Percentiles rank a stretch among this genome's conserved stretches.
Evolutionary conservation across 164 flowering plant species (phyloP).

Genomic region (Akebia trifoliata): DNA sequence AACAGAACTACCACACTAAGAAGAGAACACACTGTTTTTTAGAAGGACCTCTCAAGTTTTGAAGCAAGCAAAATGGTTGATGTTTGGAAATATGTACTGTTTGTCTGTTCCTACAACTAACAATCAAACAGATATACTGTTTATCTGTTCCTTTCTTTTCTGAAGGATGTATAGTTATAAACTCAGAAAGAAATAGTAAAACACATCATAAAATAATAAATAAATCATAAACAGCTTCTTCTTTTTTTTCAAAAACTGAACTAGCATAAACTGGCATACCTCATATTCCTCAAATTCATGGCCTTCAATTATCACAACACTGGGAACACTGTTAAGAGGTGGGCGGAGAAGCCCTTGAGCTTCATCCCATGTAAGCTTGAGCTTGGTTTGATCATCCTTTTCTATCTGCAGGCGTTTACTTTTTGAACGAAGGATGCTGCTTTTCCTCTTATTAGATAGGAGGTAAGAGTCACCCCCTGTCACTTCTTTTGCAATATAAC

Average conservation of each 20-base stretch:
- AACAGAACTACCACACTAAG: too few species aligned
- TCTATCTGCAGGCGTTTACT: slow-evolving; percentile 60
- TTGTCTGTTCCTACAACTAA: too few species aligned
- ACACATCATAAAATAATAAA: background rate
- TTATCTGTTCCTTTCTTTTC: too few species aligned
- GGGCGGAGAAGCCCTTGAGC: slow-evolving; percentile 85
- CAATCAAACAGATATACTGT: too few species aligned
- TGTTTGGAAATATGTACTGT: too few species aligned
- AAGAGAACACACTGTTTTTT: too few species aligned
- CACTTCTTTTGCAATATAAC: slow-evolving; percentile 50
- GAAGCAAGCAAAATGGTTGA: too few species aligned
- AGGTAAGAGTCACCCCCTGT: slow-evolving; percentile 35
- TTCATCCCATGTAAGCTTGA: slow-evolving; percentile 85
- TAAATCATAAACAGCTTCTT: background rate
- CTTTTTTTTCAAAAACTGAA: background rate
- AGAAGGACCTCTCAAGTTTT: too few species aligned
- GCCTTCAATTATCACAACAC: slow-evolving; percentile 63
- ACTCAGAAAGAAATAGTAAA: background rate
- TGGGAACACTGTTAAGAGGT: slow-evolving; percentile 49
- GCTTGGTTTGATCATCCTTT: slow-evolving; percentile 51
- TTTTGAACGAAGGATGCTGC: slow-evolving; percentile 48
- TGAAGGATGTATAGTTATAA: too few species aligned
- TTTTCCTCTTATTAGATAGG: slow-evolving; percentile 56
- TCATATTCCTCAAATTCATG: slow-evolving; percentile 83
- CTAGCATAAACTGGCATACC: slow-evolving; percentile 17